Percentiles rank a stretch among this genome's conserved stretches.
Evolutionary conservation across 352 stramenopile genomes (phyloP).

Genomic region (Globisporangium abappressorium): DNA sequence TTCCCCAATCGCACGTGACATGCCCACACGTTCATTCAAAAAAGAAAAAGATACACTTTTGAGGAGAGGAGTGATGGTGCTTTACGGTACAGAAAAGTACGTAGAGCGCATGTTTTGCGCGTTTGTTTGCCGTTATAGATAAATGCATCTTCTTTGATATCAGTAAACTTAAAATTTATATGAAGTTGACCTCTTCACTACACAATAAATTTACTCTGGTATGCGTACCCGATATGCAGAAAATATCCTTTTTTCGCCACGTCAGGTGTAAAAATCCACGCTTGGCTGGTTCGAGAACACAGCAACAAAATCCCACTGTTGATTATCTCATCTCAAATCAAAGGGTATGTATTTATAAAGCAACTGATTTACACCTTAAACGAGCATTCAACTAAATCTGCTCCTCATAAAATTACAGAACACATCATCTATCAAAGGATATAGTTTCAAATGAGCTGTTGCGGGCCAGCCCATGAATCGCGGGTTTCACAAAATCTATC

Average conservation of each 20-base stretch:
- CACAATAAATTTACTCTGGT: background rate
- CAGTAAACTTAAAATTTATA: background rate
- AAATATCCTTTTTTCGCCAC: conserved; percentile 5
- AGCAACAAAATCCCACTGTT: background rate
- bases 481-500: background rate
- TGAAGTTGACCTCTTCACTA: background rate
- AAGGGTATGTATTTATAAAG: conserved; percentile 9
- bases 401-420: background rate
- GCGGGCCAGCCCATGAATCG: background rate
- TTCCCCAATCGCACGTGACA: background rate
- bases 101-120: background rate
- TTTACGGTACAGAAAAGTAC: background rate
- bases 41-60: conserved; percentile 3
- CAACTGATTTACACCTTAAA: conserved; percentile 11
- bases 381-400: background rate
- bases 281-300: conserved; percentile 10
- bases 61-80: background rate
- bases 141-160: background rate
- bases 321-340: background rate
- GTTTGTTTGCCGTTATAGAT: background rate
- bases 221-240: background rate
- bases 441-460: background rate
- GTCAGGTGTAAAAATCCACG: background rate
- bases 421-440: background rate
- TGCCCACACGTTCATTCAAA: background rate